phyloP scores from a whole-genome alignment of 192 early-diverging fungal genomes.

The Linnemannia exigua region DNA sequence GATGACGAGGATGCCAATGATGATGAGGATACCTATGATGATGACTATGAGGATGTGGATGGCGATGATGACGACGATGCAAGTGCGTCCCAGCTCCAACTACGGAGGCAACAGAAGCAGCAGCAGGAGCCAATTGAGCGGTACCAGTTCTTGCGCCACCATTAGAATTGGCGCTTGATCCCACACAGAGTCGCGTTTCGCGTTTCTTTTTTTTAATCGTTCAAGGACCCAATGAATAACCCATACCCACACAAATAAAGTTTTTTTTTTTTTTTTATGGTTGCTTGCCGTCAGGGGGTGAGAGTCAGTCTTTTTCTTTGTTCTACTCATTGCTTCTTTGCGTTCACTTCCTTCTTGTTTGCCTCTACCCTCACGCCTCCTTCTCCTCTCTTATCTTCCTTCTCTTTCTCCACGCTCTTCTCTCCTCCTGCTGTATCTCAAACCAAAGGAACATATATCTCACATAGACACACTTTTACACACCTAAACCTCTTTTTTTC shows the following conservation, averaged over 20 bases:
- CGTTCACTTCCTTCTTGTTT: not conserved
- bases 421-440: not conserved
- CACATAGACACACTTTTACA: not conserved
- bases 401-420: not conserved
- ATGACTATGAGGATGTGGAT: not conserved
- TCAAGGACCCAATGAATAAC: not conserved
- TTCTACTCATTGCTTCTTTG: not conserved
- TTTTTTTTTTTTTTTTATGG: not conserved
- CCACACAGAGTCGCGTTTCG: not conserved
- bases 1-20: not conserved
- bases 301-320: not conserved
- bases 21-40: not conserved
- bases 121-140: not conserved
- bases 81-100: not conserved
- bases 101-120: not conserved
- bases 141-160: conserved; percentile 16
- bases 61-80: not conserved
- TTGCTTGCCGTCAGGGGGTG: not conserved
- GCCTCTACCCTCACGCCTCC: not conserved
- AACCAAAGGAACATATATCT: no score
- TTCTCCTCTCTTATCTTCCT: not conserved
- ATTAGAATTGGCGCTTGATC: not conserved
- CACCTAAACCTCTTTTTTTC: not conserved
- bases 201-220: not conserved
- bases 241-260: not conserved